These are phyloP conservation scores for Zoysia pacifica DNA, from an alignment of 176 grass and related monocot genomes.

Conservation along the genomic window DNA sequence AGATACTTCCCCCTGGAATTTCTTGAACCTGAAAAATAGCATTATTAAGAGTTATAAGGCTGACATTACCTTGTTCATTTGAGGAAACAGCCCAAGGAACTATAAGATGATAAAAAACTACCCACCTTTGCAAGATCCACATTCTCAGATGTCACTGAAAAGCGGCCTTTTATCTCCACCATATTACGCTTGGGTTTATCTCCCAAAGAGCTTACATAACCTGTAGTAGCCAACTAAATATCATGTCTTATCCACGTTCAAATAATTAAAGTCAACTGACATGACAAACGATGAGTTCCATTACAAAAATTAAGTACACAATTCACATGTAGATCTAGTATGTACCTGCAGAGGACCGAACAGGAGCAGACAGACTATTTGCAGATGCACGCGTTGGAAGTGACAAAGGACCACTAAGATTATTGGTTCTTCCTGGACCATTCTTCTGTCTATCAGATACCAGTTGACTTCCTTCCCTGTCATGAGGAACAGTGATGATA, in stretches of 20 bases:
- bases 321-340: neutral
- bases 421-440: constrained; percentile 57
- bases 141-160: constrained; percentile 98
- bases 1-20: constrained; percentile 45
- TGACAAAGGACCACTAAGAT: constrained; percentile 86
- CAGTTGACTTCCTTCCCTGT: constrained; percentile 34
- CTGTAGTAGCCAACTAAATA: constrained; percentile 40
- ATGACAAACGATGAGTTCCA: neutral
- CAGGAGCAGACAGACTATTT: constrained; percentile 95
- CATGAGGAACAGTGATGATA: constrained; percentile 15
- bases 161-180: constrained; percentile 91
- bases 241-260: constrained; percentile 1
- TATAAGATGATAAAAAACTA: neutral
- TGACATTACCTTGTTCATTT: constrained; percentile 25
- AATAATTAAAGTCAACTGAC: constrained; percentile 1
- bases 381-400: constrained; percentile 95
- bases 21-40: constrained; percentile 62
- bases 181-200: constrained; percentile 76
- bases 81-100: constrained; percentile 6
- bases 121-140: constrained; percentile 97
- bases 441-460: constrained; percentile 40
- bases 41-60: constrained; percentile 35
- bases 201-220: constrained; percentile 84
- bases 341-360: constrained; percentile 93
- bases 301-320: neutral